Conservation (phyloP, 2,329 filamentous ascomycete genomes). For the Pezicula rhizophila region DNA sequence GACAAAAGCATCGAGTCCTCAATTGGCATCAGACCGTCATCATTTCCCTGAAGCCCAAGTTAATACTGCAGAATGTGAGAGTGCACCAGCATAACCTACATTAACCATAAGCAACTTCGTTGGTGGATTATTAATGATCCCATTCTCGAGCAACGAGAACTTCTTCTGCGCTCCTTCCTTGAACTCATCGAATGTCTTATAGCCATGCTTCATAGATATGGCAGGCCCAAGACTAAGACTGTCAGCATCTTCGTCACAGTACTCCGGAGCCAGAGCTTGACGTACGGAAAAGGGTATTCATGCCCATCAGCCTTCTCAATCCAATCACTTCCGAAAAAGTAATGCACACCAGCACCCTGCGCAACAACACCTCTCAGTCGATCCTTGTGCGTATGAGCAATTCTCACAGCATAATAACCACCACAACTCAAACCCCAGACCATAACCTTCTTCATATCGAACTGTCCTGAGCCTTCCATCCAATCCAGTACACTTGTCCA, state of each 20-base stretch:
- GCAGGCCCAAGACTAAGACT: conserved; percentile 41
- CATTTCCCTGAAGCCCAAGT: conserved; percentile 40
- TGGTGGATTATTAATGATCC: conserved; percentile 49
- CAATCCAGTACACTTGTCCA: conserved; percentile 58
- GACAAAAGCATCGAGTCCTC: conserved; percentile 61
- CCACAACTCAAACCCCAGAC: conserved; percentile 62
- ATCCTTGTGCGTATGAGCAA: conserved; percentile 59
- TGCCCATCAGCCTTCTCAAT: conserved; percentile 56
- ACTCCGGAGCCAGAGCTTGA: conserved; percentile 1
- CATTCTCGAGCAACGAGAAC: conserved; percentile 56
- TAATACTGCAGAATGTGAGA: not conserved
- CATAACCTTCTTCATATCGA: conserved; percentile 51
- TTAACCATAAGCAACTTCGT: conserved; percentile 56
- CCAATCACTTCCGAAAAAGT: conserved; percentile 56
- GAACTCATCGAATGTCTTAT: conserved; percentile 48
- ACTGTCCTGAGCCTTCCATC: conserved; percentile 42
- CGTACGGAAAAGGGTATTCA: conserved; percentile 57
- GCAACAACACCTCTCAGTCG: conserved; percentile 50
- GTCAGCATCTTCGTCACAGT: not conserved
- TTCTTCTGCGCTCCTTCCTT: conserved; percentile 47
- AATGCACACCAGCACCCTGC: conserved; percentile 57
- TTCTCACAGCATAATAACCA: conserved; percentile 62
- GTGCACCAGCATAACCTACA: conserved; percentile 30
- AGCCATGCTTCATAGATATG: conserved; percentile 59
- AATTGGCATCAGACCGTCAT: conserved; percentile 61